phyloP scores from a whole-genome alignment of 352 stramenopile species.

The Globisporangium nagaii region DNA sequence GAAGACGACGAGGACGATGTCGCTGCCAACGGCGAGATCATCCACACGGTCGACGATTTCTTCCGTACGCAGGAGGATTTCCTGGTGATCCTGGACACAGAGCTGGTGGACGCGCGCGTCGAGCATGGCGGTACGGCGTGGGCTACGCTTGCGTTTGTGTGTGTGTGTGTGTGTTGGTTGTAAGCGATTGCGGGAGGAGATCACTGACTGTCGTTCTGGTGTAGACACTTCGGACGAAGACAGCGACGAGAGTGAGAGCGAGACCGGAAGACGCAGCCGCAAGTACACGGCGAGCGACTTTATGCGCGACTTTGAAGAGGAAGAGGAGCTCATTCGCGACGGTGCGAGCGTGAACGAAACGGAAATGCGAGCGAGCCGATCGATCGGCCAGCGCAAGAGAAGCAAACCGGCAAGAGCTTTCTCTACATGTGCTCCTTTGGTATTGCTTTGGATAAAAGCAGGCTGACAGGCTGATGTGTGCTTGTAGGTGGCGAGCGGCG shows the following conservation, averaged over 20 bases:
- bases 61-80: slow-evolving; percentile 42
- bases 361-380: slow-evolving; percentile 8
- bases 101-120: slow-evolving; percentile 9
- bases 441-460: too few relatives aligned
- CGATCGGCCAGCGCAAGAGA: not conserved
- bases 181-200: too few relatives aligned
- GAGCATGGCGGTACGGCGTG: slow-evolving; percentile 14
- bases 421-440: not conserved
- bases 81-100: slow-evolving; percentile 19
- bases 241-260: slow-evolving; percentile 37
- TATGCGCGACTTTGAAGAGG: slow-evolving; percentile 75
- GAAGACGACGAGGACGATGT: slow-evolving; percentile 22
- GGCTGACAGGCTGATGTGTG: too few relatives aligned
- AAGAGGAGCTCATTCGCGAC: slow-evolving; percentile 36
- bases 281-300: slow-evolving; percentile 78
- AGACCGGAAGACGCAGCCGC: slow-evolving; percentile 32
- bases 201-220: not conserved
- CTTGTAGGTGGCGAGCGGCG: slow-evolving; percentile 8
- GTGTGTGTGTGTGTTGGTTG: not conserved
- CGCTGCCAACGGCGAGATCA: not conserved
- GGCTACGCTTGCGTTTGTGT: too few relatives aligned
- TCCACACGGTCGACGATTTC: slow-evolving; percentile 55
- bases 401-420: slow-evolving; percentile 1
- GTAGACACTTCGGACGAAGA: slow-evolving; percentile 30
- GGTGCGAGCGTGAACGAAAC: slow-evolving; percentile 13